Percentiles rank a stretch among this genome's conserved stretches.
These are phyloP conservation scores for Oenanthe javanica DNA, from an alignment of 140 eudicot species.

Conservation along the genomic window DNA sequence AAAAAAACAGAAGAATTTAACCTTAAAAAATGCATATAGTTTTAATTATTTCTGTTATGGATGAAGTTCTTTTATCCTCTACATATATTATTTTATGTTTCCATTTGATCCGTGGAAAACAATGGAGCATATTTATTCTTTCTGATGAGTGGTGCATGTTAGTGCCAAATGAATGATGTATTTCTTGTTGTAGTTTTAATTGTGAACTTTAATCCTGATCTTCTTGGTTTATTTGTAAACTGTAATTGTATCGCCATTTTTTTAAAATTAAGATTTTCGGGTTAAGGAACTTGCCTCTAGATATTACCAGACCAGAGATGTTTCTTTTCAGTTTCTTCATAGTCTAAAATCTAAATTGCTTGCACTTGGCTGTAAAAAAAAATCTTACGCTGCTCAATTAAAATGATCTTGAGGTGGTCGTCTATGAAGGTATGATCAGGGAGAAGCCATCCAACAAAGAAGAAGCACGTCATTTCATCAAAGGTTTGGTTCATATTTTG, in stretches of 20 bases:
- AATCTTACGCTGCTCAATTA: slow-evolving; percentile 17
- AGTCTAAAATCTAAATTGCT: not conserved
- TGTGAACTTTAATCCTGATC: not conserved
- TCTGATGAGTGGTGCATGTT: not conserved
- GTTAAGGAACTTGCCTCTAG: not conserved
- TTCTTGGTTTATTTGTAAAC: not conserved
- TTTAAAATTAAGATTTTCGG: not conserved
- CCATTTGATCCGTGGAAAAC: not conserved
- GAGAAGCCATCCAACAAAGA: slow-evolving; percentile 74
- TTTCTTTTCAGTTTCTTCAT: not conserved
- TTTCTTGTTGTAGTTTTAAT: not conserved
- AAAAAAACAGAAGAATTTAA: too few species aligned
- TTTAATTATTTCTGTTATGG: not conserved
- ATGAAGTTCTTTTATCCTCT: not conserved
- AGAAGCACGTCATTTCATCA: slow-evolving; percentile 61
- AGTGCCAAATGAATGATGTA: not conserved
- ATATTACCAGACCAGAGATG: too few species aligned
- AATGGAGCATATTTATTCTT: not conserved
- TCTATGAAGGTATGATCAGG: slow-evolving; percentile 76
- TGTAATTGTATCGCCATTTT: not conserved
- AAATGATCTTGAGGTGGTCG: slow-evolving; percentile 78
- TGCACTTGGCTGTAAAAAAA: not conserved
- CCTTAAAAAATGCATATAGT: not conserved
- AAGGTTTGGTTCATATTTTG: slow-evolving; percentile 37
- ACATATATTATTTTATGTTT: not conserved